Conservation (phyloP, 2,329 filamentous ascomycete species). For the Lithohypha guttulata region DNA sequence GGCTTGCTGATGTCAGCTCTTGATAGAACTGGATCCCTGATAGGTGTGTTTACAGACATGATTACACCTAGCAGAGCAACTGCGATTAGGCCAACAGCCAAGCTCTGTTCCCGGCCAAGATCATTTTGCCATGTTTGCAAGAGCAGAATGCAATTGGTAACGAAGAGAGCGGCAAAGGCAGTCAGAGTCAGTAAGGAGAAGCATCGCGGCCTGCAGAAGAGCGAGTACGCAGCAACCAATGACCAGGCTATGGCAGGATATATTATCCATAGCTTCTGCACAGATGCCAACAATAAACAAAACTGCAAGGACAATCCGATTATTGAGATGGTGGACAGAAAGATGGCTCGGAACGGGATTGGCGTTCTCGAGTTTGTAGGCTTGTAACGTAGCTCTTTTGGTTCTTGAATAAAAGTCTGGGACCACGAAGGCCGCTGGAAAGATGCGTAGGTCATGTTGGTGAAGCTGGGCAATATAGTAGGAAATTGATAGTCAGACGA, state of each 20-base stretch:
- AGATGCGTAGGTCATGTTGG: not conserved
- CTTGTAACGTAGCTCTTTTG: conserved; percentile 4
- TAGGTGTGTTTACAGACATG: conserved; percentile 56
- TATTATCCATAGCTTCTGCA: conserved; percentile 9
- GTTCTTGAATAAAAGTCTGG: conserved; percentile 17
- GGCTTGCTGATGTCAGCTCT: conserved; percentile 49
- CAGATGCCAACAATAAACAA: conserved; percentile 7
- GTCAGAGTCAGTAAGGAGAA: conserved; percentile 13
- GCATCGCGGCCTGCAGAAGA: conserved; percentile 11
- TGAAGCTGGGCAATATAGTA: too few relatives aligned
- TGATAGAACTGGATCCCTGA: conserved; percentile 50
- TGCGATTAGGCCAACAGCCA: conserved; percentile 5
- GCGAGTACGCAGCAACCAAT: conserved; percentile 6
- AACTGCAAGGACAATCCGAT: conserved; percentile 12
- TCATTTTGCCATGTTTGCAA: conserved; percentile 9
- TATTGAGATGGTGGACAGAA: conserved; percentile 12
- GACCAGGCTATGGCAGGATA: conserved; percentile 11
- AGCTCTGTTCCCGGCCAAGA: conserved; percentile 1
- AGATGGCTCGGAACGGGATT: conserved; percentile 8
- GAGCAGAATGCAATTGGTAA: conserved; percentile 7
- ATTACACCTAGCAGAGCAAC: conserved; percentile 31
- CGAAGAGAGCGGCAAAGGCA: conserved; percentile 8
- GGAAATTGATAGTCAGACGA: too few relatives aligned
- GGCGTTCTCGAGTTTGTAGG: conserved; percentile 3
- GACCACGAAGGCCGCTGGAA: conserved; percentile 11